phyloP scores from a whole-genome alignment of 495 filamentous ascomycete species.

The Daldinia grandis region DNA sequence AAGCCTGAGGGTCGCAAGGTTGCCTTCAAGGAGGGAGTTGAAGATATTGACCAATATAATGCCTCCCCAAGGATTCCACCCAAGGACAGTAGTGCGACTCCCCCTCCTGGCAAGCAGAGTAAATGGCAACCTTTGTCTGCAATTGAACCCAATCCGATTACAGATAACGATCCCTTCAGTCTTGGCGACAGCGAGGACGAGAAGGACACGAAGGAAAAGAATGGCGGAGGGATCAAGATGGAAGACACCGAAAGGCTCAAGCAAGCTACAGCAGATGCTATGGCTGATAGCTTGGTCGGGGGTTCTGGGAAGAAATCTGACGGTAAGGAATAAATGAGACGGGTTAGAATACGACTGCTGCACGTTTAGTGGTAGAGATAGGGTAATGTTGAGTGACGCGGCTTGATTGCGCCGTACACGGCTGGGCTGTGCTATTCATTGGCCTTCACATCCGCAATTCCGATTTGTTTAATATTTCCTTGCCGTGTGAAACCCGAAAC shows the following conservation, averaged over 20 bases:
- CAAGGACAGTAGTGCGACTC: constrained; percentile 44
- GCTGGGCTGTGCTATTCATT: not conserved
- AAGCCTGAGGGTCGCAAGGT: constrained; percentile 74
- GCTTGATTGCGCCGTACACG: not conserved
- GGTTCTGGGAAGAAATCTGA: constrained; percentile 37
- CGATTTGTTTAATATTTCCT: not conserved
- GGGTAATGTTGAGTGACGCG: not conserved
- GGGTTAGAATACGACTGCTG: not conserved
- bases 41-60: constrained; percentile 82
- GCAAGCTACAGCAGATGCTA: constrained; percentile 73
- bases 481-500: not conserved
- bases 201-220: constrained; percentile 74
- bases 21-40: constrained; percentile 76
- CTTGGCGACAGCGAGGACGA: constrained; percentile 97
- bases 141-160: constrained; percentile 85
- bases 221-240: constrained; percentile 59
- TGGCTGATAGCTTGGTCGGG: constrained; percentile 61
- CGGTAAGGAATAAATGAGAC: constrained; percentile 31
- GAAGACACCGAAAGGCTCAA: constrained; percentile 76
- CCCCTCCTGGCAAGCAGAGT: constrained; percentile 69
- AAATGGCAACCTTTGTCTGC: constrained; percentile 97
- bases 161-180: constrained; percentile 94
- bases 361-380: not conserved
- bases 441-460: not conserved
- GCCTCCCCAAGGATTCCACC: constrained; percentile 63